Evolutionary conservation across 1,284 basidiomycete species (phyloP).

Genomic region (Leccinum solheimii): DNA sequence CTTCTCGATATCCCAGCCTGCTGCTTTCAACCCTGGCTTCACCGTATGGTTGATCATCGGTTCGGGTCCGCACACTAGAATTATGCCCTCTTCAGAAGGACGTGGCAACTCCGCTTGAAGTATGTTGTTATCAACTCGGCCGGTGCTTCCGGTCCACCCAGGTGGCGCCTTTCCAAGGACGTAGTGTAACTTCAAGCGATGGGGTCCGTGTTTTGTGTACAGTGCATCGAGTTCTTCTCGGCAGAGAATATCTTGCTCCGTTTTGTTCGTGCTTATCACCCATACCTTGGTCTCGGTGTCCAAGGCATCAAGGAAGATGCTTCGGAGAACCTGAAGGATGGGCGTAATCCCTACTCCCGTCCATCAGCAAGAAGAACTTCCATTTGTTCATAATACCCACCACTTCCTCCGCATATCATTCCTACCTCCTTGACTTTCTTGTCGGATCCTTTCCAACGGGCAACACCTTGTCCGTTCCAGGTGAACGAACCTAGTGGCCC

Average conservation of each 20-base stretch:
- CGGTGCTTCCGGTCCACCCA: slow-evolving; percentile 45
- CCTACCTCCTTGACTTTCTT: slow-evolving; percentile 47
- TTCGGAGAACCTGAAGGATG: slow-evolving; percentile 54
- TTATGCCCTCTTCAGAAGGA: slow-evolving; percentile 40
- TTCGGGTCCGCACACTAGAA: slow-evolving; percentile 57
- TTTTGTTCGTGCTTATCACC: slow-evolving; percentile 55
- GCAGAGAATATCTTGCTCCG: slow-evolving; percentile 54
- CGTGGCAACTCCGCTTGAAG: slow-evolving; percentile 43
- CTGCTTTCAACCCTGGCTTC: slow-evolving; percentile 29
- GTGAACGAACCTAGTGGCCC: slow-evolving; percentile 64
- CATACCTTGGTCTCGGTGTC: slow-evolving; percentile 47
- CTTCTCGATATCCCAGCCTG: slow-evolving; percentile 30
- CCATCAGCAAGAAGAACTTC: background rate
- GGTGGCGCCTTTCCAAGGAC: slow-evolving; percentile 40
- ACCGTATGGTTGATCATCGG: slow-evolving; percentile 38
- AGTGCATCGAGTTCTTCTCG: slow-evolving; percentile 52
- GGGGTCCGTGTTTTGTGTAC: slow-evolving; percentile 30
- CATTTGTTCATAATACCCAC: slow-evolving; percentile 25
- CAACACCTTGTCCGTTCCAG: slow-evolving; percentile 46
- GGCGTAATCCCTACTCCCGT: slow-evolving; percentile 53
- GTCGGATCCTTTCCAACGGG: slow-evolving; percentile 40
- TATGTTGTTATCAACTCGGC: slow-evolving; percentile 45
- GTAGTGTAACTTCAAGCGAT: slow-evolving; percentile 49
- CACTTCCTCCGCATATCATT: slow-evolving; percentile 62
- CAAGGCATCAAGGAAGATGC: slow-evolving; percentile 45